phyloP scores from a whole-genome alignment of 495 filamentous ascomycete genomes.

The Astrothelium subdiscretum region DNA sequence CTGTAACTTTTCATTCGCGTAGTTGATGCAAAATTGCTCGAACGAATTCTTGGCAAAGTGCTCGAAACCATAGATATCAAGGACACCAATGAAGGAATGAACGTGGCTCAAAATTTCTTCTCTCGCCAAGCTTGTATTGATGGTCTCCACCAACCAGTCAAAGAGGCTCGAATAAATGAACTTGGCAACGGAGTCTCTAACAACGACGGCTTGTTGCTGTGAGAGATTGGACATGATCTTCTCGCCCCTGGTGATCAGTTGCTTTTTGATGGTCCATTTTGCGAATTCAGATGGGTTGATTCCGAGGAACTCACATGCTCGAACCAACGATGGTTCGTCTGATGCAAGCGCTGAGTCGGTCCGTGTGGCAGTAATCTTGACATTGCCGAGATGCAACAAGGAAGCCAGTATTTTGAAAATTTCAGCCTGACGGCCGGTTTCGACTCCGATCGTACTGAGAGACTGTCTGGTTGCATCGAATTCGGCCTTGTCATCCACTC shows the following conservation, averaged over 20 bases:
- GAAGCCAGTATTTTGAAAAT: conserved; percentile 90
- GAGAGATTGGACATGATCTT: conserved; percentile 95
- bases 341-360: conserved; percentile 76
- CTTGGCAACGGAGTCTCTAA: conserved; percentile 95
- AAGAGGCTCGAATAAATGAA: conserved; percentile 98
- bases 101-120: conserved; percentile 75
- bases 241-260: conserved; percentile 90
- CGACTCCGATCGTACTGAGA: conserved; percentile 77
- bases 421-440: conserved; percentile 56
- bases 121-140: conserved; percentile 81
- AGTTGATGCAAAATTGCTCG: conserved; percentile 99
- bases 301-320: conserved; percentile 77
- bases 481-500: conserved; percentile 91
- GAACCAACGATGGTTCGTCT: conserved; percentile 67
- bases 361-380: conserved; percentile 82
- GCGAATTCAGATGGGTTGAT: conserved; percentile 82
- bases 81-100: conserved; percentile 90
- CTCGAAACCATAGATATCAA: conserved; percentile 99
- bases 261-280: conserved; percentile 99
- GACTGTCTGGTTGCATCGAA: conserved; percentile 81
- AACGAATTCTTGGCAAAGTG: conserved; percentile 99
- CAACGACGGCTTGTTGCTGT: conserved; percentile 86
- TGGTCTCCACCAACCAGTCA: conserved; percentile 95
- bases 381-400: conserved; percentile 87
- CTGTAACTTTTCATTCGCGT: conserved; percentile 97